Evolutionary conservation across 129 eudicot species (phyloP).

Genomic region (Rutidosis leptorrhynchoides): DNA sequence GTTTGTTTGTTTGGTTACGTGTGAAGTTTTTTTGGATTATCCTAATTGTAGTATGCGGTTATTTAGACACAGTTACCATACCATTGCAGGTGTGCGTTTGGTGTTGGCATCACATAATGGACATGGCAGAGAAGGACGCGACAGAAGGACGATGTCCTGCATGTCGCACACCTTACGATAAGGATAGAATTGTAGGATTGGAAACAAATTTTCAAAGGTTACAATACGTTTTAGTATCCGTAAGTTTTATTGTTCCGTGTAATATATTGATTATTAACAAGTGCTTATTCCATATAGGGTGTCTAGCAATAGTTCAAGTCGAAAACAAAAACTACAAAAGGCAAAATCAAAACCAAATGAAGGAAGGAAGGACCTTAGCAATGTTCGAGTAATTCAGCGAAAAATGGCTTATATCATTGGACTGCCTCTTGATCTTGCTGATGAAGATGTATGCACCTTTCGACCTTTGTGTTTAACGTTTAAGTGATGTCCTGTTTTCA

Average conservation of each 20-base stretch:
- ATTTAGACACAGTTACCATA: constrained; percentile 10
- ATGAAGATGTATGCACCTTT: constrained; percentile 65
- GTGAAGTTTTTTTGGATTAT: constrained; percentile 1
- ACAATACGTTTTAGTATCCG: constrained; percentile 11
- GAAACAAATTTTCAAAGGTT: constrained; percentile 75
- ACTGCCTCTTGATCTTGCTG: constrained; percentile 73
- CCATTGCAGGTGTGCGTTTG: constrained; percentile 73
- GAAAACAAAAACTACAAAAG: constrained; percentile 61
- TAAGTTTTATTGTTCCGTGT: not conserved
- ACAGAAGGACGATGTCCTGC: constrained; percentile 90
- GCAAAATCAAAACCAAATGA: constrained; percentile 65
- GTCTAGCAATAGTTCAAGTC: constrained; percentile 43
- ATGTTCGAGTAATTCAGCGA: constrained; percentile 79
- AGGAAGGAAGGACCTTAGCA: constrained; percentile 67
- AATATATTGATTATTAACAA: constrained; percentile 11
- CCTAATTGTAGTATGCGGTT: not conserved
- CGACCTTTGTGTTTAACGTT: not conserved
- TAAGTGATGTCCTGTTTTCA: not conserved
- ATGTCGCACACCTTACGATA: constrained; percentile 71
- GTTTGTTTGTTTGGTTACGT: constrained; percentile 14
- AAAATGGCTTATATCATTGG: constrained; percentile 87
- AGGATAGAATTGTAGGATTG: constrained; percentile 68
- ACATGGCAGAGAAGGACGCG: constrained; percentile 90
- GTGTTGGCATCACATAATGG: constrained; percentile 96
- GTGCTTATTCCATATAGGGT: constrained; percentile 45